Base-by-base conservation (phyloP, 441 rosid species). In the Breynia disticha region DNA sequence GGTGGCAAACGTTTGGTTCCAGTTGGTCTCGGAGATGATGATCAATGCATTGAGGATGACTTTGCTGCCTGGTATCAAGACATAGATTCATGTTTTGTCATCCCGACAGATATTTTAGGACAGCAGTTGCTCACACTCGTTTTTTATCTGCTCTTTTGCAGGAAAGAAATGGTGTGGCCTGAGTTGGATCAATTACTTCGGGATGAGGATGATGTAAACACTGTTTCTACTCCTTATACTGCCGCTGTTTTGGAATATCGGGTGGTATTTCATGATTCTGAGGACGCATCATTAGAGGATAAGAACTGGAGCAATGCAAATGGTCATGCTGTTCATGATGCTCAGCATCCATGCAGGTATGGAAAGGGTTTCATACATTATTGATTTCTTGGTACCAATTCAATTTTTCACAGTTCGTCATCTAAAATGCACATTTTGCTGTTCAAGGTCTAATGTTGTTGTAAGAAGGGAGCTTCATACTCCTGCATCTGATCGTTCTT, bases 41-140 rank as follows among this genome's bases (percentile, higher is more conserved):
- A 93, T 56, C 96, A 86, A 56, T 93, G 99, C 73, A 93, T 93
- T 52, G 99, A 93, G 79, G 99, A 93, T 73, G 99, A 93, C 63
- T 93, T 89, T 44, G 60, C 67, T 57, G 90, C 97, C 16, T 93
- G 99, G 99, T 89, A 81, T 48, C 24, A 67, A 57, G 44, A 49
- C 35, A 49, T 49, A 18, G 56, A 59, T 35, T n/a, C 18, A n/a
- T 50, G 19, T 57, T 6, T 58, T 48, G 42, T 24, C 37, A 56
- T 15, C 46, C 19, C 12, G 46, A 57, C 39, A 28, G 48, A 16
- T 45, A 18, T 37, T 54, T 54, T 16, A 28, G 43, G 14, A 14
- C 17, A 17, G 9, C 7, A 9, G 39, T 17, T 15, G 50, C n/a
- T 32, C 24, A 6, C 1, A n/a, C 16, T 32, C 20, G 17, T 57